Percentiles rank a stretch among this genome's conserved stretches.
phyloP scores from a whole-genome alignment of 345 rosid genomes.

The Pistacia atlantica region DNA sequence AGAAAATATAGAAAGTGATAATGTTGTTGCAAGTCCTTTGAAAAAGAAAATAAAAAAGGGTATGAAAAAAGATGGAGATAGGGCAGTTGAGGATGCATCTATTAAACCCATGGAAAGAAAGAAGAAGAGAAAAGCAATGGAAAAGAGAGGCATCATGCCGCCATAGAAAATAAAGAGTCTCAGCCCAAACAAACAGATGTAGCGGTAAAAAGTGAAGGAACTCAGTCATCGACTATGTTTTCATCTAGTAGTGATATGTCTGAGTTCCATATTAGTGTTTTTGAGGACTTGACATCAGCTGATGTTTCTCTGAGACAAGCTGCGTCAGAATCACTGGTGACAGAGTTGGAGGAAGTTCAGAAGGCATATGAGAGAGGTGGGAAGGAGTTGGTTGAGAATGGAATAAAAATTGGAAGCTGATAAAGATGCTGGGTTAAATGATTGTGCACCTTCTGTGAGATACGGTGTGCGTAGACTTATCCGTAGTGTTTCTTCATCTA shows the following conservation, averaged over 20 bases:
- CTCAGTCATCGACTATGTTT: constrained; percentile 23
- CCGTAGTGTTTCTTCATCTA: no score
- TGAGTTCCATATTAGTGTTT: constrained; percentile 71
- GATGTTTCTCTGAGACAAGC: constrained; percentile 61
- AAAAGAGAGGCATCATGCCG: constrained; percentile 59
- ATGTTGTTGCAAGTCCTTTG: constrained; percentile 21
- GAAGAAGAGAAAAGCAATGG: constrained; percentile 77
- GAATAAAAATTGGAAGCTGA: no score
- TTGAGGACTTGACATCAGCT: constrained; percentile 68
- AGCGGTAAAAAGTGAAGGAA: constrained; percentile 29
- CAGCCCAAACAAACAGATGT: constrained; percentile 24
- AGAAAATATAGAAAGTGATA: constrained; percentile 18
- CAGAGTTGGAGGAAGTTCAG: constrained; percentile 72
- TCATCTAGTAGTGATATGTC: constrained; percentile 44
- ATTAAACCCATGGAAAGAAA: constrained; percentile 77
- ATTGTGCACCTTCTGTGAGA: no score
- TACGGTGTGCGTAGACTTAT: no score
- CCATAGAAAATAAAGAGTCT: constrained; percentile 29
- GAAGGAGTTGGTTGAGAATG: constrained; percentile 54
- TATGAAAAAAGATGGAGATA: constrained; percentile 20
- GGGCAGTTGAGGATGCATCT: constrained; percentile 26
- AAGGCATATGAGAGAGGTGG: constrained; percentile 68
- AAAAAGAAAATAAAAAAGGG: constrained; percentile 52
- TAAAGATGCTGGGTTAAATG: no score
- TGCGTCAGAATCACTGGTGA: constrained; percentile 65